Evolutionary conservation across 1,284 basidiomycete species (phyloP).

Genomic region (Ceraceosorus bombacis): DNA sequence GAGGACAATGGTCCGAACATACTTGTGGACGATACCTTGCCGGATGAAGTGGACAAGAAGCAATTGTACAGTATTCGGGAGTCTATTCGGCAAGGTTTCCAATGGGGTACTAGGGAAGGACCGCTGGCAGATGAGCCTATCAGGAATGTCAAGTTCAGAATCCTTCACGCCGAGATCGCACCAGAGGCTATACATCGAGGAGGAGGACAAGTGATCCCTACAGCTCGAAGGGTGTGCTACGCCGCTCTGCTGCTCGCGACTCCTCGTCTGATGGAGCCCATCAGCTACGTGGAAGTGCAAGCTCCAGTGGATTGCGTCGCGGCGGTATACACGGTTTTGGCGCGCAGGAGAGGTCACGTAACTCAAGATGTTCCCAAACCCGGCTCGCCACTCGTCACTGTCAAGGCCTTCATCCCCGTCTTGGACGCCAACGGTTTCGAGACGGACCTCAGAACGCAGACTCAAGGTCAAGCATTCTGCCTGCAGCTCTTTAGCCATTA

Average conservation of each 20-base stretch:
- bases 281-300: conserved; percentile 97
- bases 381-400: conserved; percentile 91
- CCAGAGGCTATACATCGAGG: conserved; percentile 94
- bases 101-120: conserved; percentile 95
- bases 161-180: conserved; percentile 82
- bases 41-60: conserved; percentile 93
- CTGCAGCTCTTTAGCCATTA: conserved; percentile 95
- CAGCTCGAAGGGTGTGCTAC: conserved; percentile 92
- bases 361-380: conserved; percentile 95
- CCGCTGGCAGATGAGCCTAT: conserved; percentile 98
- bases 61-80: conserved; percentile 80
- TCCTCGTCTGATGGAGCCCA: conserved; percentile 67
- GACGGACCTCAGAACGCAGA: conserved; percentile 91
- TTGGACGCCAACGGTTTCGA: conserved; percentile 99
- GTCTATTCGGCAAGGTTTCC: conserved; percentile 96
- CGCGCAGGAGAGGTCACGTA: conserved; percentile 90
- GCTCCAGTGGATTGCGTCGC: conserved; percentile 97
- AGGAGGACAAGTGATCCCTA: conserved; percentile 96
- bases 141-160: conserved; percentile 94
- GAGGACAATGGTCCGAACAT: conserved; percentile 83
- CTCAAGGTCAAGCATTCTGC: conserved; percentile 95
- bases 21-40: conserved; percentile 88
- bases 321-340: conserved; percentile 92
- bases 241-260: conserved; percentile 86
- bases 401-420: conserved; percentile 93